Base-by-base conservation (phyloP, 2,329 filamentous ascomycete genomes). In the Alternaria triticina region DNA sequence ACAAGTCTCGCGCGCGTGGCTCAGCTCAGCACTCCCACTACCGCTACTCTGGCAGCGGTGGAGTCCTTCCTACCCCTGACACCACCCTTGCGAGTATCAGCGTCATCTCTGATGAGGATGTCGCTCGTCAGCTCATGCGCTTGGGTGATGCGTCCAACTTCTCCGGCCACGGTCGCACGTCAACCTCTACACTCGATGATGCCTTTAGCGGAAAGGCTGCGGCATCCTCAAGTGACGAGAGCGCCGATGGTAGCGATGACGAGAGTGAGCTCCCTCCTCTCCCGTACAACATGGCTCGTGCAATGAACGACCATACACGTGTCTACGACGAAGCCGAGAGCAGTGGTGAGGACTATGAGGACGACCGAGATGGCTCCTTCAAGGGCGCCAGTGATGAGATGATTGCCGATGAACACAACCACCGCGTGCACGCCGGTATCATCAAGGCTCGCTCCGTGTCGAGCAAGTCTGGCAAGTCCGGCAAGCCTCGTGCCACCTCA, bases 91-190 rank as follows among this genome's bases (percentile, higher is more conserved):
- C 93, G 58, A 78, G 76, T 40, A 68, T 69, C 51, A 98, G 95
- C 82, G 96, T 93, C 80, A 95, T 99, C 80, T 98, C 95, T 13
- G 96, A 99, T 78, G 96, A 99, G 81, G 96, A 99, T 81, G 96
- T 98, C 66, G 96, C 96, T 61, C 90, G 97, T 77, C 96, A 98
- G 82, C 86, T 99, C 74, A 98, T 99, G 90, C 91, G 95, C 71
- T 87, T 99, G 58, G 94, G 96, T 49, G 94, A 97, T 78, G 93
- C 94, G 72, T 96, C 94, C 60, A 97, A 97, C 78, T 91, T 96
- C 75, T 97, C 94, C 8, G 77, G 74, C 2, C 93, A 97, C 74
- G 94, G 94, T 58, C 91, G 95, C 70, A 97, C 93, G 4, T 97
- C 95, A 9, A 93, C 94, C 7, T 97, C 95, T 1, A 97, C 95